A percentile compares a stretch with the other conserved stretches of the same genome.
Conservation (phyloP, 306 rosid genomes). For the Cucumis cinereus region DNA sequence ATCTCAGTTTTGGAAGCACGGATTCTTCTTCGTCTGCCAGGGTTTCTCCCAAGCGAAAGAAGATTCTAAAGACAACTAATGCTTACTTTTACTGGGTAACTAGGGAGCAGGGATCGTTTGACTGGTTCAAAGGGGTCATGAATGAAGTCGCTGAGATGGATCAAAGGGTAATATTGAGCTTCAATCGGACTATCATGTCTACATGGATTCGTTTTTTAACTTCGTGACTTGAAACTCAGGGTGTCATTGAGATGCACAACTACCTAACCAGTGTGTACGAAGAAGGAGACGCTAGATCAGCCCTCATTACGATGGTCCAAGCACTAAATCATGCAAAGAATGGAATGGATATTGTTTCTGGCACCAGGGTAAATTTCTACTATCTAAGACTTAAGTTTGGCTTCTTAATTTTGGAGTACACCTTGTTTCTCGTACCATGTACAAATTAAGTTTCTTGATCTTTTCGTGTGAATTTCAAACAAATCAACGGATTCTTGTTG, state of each 20-base stretch:
- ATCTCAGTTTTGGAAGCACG: conserved; percentile 48
- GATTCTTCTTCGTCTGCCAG: conserved; percentile 43
- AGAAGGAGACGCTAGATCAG: conserved; percentile 97
- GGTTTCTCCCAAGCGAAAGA: conserved; percentile 55
- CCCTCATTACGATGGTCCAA: conserved; percentile 99
- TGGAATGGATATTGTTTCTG: conserved; percentile 95
- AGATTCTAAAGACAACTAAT: conserved; percentile 70
- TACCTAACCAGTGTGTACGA: conserved; percentile 96
- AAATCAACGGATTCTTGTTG: not conserved
- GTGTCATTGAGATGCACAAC: conserved; percentile 99
- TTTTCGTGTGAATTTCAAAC: not conserved
- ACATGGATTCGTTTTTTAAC: not conserved
- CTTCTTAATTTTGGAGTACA: not conserved
- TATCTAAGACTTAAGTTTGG: not conserved
- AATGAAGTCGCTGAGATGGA: conserved; percentile 94
- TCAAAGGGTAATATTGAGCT: conserved; percentile 51
- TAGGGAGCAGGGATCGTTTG: conserved; percentile 97
- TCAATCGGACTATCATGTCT: not conserved
- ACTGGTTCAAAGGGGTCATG: conserved; percentile 99
- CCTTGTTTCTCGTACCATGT: not conserved
- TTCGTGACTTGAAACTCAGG: conserved; percentile 39
- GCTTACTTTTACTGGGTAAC: conserved; percentile 99
- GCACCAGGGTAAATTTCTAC: conserved; percentile 57
- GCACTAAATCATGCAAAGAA: conserved; percentile 99
- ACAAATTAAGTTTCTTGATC: not conserved